Evolutionary conservation across 2,329 filamentous ascomycete genomes (phyloP).

Genomic region (Colletotrichum siamense): DNA sequence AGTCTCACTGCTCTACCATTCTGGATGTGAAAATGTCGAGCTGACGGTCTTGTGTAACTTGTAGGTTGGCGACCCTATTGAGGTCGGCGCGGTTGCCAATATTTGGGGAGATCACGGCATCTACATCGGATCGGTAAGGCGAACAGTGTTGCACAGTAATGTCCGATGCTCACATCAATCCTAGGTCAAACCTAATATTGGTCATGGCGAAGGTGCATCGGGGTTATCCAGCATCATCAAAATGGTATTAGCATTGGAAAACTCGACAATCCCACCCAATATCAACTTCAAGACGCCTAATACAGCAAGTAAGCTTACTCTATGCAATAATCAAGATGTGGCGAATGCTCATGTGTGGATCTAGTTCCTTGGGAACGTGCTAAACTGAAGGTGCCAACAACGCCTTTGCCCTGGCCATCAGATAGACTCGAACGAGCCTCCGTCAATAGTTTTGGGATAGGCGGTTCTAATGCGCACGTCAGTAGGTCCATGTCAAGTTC

Average conservation of each 20-base stretch:
- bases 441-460: slow-evolving; percentile 39
- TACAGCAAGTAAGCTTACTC: slow-evolving; percentile 19
- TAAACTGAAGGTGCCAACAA: slow-evolving; percentile 33
- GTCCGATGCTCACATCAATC: neutral
- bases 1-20: slow-evolving; percentile 33
- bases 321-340: no score
- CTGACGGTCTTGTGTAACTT: neutral
- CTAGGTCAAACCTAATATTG: slow-evolving; percentile 43
- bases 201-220: slow-evolving; percentile 49
- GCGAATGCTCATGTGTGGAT: neutral
- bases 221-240: slow-evolving; percentile 51
- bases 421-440: slow-evolving; percentile 27
- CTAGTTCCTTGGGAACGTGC: slow-evolving; percentile 24
- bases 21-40: neutral
- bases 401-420: slow-evolving; percentile 35
- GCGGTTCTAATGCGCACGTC: slow-evolving; percentile 40
- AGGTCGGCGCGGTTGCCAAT: slow-evolving; percentile 35
- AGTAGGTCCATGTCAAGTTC: neutral
- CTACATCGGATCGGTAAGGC: slow-evolving; percentile 29
- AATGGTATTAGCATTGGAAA: slow-evolving; percentile 43
- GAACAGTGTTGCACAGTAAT: rapidly evolving
- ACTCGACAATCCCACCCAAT: slow-evolving; percentile 41
- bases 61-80: slow-evolving; percentile 54
- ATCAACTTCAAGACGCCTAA: slow-evolving; percentile 40
- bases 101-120: slow-evolving; percentile 31